Conservation (phyloP, 2,329 filamentous ascomycete species). For the Ceratocystiopsis sp. region DNA sequence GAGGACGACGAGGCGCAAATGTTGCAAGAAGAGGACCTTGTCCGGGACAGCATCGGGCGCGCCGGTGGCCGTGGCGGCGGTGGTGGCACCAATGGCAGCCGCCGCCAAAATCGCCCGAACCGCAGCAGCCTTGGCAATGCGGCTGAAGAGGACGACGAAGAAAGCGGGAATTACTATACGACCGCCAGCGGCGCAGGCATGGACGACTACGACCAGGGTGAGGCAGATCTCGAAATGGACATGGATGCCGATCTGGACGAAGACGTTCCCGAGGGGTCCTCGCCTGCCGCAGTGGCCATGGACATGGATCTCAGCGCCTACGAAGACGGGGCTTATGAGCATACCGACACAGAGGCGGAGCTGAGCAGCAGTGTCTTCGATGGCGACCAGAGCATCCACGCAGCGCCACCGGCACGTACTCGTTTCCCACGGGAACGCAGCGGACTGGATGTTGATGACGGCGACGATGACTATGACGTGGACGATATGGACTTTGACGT, state of each 20-base stretch:
- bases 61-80: background rate
- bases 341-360: conserved; percentile 59
- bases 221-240: conserved; percentile 25
- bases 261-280: conserved; percentile 49
- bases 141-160: background rate
- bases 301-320: conserved; percentile 6
- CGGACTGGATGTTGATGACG: no score
- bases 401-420: no score
- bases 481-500: background rate
- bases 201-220: conserved; percentile 7
- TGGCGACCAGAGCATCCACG: no score
- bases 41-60: conserved; percentile 10
- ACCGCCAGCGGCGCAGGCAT: background rate
- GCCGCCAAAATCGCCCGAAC: background rate
- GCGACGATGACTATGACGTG: no score
- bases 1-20: conserved; percentile 40
- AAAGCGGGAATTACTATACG: background rate
- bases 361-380: conserved; percentile 22
- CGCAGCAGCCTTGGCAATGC: background rate
- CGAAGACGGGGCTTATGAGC: conserved; percentile 50
- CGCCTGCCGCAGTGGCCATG: conserved; percentile 7
- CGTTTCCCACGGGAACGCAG: no score
- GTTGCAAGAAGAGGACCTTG: conserved; percentile 45
- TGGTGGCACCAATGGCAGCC: background rate
- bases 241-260: conserved; percentile 57